Conservation (phyloP, 2,329 filamentous ascomycete species). For the Lecanosticta acicola region DNA sequence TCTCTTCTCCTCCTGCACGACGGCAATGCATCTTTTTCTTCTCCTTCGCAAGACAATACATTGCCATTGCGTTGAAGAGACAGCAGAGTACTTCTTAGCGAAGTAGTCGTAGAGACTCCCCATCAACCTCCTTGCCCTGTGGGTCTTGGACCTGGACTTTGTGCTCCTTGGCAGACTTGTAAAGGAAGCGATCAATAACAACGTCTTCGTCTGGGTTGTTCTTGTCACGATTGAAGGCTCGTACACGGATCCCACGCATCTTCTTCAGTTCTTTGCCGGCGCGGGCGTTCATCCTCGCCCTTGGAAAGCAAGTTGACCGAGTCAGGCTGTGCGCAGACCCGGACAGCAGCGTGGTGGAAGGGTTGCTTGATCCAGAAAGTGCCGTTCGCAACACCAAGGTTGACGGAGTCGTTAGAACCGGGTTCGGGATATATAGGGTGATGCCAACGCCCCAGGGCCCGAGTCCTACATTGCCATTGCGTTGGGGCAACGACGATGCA, state of each 20-base stretch:
- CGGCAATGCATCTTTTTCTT: too few relatives aligned
- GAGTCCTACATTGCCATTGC: too few relatives aligned
- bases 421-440: too few relatives aligned
- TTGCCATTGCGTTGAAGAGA: too few relatives aligned
- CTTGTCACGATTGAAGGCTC: constrained; percentile 36
- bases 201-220: constrained; percentile 39
- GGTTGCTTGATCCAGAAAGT: constrained; percentile 66
- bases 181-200: constrained; percentile 47
- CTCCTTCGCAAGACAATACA: too few relatives aligned
- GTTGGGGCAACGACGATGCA: too few relatives aligned
- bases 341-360: constrained; percentile 33
- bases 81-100: constrained; percentile 48
- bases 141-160: constrained; percentile 37
- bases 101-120: constrained; percentile 58
- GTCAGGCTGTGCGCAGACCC: constrained; percentile 27
- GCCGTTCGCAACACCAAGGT: constrained; percentile 86
- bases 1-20: too few relatives aligned
- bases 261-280: constrained; percentile 36
- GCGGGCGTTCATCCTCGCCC: constrained; percentile 14
- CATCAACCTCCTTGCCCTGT: constrained; percentile 31
- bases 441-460: too few relatives aligned
- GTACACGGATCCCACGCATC: constrained; percentile 39
- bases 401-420: too few relatives aligned
- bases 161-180: constrained; percentile 39
- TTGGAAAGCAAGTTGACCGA: constrained; percentile 21